Percentiles rank a stretch among this genome's conserved stretches.
These are phyloP conservation scores for Coniella vitis DNA, from an alignment of 2,329 filamentous ascomycete species.

Conservation along the genomic window DNA sequence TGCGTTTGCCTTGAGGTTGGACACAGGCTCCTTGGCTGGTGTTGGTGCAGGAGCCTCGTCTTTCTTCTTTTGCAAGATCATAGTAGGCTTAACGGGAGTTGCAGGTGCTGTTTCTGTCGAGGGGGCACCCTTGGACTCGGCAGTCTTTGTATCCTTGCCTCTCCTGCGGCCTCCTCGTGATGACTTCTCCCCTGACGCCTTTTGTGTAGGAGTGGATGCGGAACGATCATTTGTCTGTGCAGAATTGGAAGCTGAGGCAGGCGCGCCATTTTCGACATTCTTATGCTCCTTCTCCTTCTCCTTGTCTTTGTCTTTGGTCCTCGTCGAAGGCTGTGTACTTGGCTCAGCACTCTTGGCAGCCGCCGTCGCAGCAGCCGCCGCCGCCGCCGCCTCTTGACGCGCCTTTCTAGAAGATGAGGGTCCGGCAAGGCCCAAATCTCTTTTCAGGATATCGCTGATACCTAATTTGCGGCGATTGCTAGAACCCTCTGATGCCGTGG, in stretches of 20 bases:
- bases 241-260: slow-evolving; percentile 17
- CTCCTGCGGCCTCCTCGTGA: slow-evolving; percentile 19
- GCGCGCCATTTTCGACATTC: slow-evolving; percentile 8
- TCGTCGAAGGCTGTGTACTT: slow-evolving; percentile 34
- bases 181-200: slow-evolving; percentile 17
- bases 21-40: slow-evolving; percentile 19
- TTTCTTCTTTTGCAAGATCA: slow-evolving; percentile 34
- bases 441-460: slow-evolving; percentile 56
- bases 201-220: slow-evolving; percentile 24
- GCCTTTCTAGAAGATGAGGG: slow-evolving; percentile 52
- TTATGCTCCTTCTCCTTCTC: background rate
- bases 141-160: slow-evolving; percentile 10
- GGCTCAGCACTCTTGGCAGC: slow-evolving; percentile 37
- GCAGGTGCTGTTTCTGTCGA: slow-evolving; percentile 22
- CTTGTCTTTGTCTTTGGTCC: slow-evolving; percentile 19
- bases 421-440: slow-evolving; percentile 58
- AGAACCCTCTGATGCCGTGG: slow-evolving; percentile 29
- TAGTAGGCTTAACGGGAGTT: slow-evolving; percentile 26
- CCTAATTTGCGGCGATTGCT: slow-evolving; percentile 53
- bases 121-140: slow-evolving; percentile 21
- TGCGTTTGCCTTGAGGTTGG: slow-evolving; percentile 15
- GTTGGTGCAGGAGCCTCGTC: slow-evolving; percentile 20
- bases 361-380: too few species aligned
- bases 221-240: slow-evolving; percentile 11
- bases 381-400: slow-evolving; percentile 35